Conservation (phyloP, 192 early-diverging fungal genomes). For the Backusella liffmaniae region DNA sequence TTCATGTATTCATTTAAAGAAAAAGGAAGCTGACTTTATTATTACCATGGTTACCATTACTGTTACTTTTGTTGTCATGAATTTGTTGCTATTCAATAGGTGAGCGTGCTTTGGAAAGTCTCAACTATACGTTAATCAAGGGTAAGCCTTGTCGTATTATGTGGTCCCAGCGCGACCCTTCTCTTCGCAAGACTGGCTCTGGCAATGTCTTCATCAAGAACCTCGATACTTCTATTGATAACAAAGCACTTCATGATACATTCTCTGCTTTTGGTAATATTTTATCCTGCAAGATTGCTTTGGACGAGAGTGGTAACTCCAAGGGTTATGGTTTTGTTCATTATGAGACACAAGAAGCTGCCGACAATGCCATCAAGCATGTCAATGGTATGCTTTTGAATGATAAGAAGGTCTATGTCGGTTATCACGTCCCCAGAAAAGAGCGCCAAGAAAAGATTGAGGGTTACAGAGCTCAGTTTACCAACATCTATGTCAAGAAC, state of each 20-base stretch:
- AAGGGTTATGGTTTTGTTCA: conserved; percentile 99
- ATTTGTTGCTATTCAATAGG: conserved; percentile 37
- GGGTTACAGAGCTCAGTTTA: conserved; percentile 87
- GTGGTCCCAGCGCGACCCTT: conserved; percentile 99
- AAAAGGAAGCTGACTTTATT: not conserved
- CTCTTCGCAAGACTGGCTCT: conserved; percentile 83
- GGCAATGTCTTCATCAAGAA: conserved; percentile 99
- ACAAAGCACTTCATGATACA: conserved; percentile 99
- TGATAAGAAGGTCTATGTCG: conserved; percentile 93
- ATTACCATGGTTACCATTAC: not conserved
- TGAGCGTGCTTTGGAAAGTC: conserved; percentile 86
- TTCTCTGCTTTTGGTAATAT: conserved; percentile 98
- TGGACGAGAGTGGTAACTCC: conserved; percentile 73
- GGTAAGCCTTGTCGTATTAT: conserved; percentile 97
- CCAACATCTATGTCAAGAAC: conserved; percentile 99
- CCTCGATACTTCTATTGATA: conserved; percentile 94
- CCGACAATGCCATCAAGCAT: conserved; percentile 92
- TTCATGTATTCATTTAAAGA: not conserved
- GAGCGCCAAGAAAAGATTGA: conserved; percentile 92
- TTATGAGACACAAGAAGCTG: conserved; percentile 93
- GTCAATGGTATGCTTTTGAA: conserved; percentile 99
- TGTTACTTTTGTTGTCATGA: not conserved
- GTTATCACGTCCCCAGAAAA: conserved; percentile 86
- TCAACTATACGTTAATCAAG: conserved; percentile 97
- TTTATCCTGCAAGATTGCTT: conserved; percentile 95